Evolutionary conservation across 257 asterid genomes (phyloP).

Genomic region (Solanum commersonii): DNA sequence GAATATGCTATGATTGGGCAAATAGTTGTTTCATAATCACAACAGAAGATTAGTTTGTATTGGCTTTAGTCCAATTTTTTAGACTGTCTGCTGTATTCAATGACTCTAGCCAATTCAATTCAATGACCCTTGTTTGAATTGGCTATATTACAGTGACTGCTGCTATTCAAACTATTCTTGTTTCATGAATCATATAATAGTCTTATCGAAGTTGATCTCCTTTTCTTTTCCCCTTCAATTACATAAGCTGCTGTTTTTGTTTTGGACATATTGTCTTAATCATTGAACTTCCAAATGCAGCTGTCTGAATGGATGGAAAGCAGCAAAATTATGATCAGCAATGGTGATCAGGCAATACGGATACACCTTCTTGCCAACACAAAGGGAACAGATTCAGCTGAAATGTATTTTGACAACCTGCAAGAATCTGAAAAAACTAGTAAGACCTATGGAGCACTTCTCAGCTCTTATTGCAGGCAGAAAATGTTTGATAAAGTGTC

Average conservation of each 20-base stretch:
- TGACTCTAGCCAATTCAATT: not conserved
- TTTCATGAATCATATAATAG: not conserved
- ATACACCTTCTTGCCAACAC: constrained; percentile 50
- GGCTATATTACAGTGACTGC: not conserved
- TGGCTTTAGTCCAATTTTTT: not conserved
- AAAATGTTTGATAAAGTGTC: constrained; percentile 43
- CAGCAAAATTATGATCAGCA: constrained; percentile 19
- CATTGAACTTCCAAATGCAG: constrained; percentile 17
- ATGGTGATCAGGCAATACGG: constrained; percentile 45
- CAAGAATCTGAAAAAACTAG: constrained; percentile 40
- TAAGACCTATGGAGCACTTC: constrained; percentile 70
- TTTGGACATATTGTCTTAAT: not conserved
- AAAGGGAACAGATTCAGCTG: constrained; percentile 46
- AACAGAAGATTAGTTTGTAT: not conserved
- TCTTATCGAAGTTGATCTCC: not conserved
- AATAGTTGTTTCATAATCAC: not conserved
- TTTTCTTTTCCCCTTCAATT: not conserved
- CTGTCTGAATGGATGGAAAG: constrained; percentile 56
- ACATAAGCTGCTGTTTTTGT: not conserved
- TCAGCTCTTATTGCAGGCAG: constrained; percentile 47
- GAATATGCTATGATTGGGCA: not conserved
- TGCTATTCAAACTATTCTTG: not conserved
- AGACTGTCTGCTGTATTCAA: not conserved
- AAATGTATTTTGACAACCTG: constrained; percentile 50
- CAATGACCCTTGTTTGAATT: not conserved